phyloP scores from a whole-genome alignment of 345 rosid species.

The Arabidopsis arenosa region DNA sequence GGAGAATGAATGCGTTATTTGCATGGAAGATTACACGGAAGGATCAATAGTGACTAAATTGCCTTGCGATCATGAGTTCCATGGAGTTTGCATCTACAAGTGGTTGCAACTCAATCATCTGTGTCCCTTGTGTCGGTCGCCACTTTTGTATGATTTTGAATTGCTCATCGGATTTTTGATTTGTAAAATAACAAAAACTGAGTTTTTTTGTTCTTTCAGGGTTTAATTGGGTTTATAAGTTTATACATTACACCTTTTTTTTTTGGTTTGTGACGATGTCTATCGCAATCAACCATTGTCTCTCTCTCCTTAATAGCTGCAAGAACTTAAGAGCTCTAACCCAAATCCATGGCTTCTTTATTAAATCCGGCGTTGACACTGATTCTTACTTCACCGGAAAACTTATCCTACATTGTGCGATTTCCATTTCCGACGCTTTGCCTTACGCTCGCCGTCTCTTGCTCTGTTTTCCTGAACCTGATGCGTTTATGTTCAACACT shows the following conservation, averaged over 20 bases:
- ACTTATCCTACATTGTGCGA: constrained; percentile 59
- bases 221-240: constrained; percentile 50
- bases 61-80: constrained; percentile 11
- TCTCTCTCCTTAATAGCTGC: constrained; percentile 53
- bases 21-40: not conserved
- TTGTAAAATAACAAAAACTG: not conserved
- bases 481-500: constrained; percentile 76
- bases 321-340: constrained; percentile 54
- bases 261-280: constrained; percentile 7
- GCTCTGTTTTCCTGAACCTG: constrained; percentile 54
- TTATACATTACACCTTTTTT: not conserved
- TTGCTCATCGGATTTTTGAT: not conserved
- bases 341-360: constrained; percentile 58
- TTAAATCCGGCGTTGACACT: constrained; percentile 52
- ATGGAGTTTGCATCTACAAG: constrained; percentile 6
- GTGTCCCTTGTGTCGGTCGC: constrained; percentile 3
- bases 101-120: not conserved
- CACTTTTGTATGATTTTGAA: too few species aligned
- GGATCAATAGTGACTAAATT: not conserved
- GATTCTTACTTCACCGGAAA: constrained; percentile 64
- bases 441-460: constrained; percentile 59
- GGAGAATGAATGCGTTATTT: constrained; percentile 10
- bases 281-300: constrained; percentile 26
- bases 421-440: constrained; percentile 51
- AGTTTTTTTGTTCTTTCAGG: not conserved